Evolutionary conservation across 75 land plant species (phyloP), one percentile per base, ranked within the genome.

Genomic region (Cupressus sempervirens): DNA sequence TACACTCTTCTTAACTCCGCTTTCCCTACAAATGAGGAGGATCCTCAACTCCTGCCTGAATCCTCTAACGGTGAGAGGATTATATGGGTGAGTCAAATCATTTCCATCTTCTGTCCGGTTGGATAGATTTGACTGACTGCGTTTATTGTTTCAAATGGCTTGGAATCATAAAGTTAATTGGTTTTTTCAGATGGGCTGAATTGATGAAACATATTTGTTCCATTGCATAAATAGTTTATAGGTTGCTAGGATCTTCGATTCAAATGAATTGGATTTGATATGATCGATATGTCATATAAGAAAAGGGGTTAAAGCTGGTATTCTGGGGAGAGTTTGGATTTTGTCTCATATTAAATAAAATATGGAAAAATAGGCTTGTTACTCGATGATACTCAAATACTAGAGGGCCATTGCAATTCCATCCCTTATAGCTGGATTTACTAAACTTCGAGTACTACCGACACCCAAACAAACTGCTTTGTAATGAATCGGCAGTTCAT

Each of bases 11-110:
- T 90, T 48, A 83, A 93, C 73, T 85, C 93, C 36, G 84, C 88
- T 84, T 38, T 92, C 11, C 23, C 81, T 5, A 26, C 29, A 45
- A 79, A 45, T 79, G 86, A 46, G 16, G 87, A 76, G 85, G 84
- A 86, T 38, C n/a, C 86, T 30, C 86, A 86, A 73, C 26, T 76
- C 41, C 35, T 76, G 79, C 10, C 79, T 36, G 43, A 38, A 7
- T 81, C 91, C 35, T 81, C 89, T 38, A 87, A 77, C 80, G 73
- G 48, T 9, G 85, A 88, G 43, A 88, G 81, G 46, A 54, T 84
- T n/a, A 88, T 93, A 75, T 91, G 89, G 92, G 93, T 93, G 14
- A 84, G 93, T 38, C 41, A 36, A 18, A 36, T 34, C 10, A 40
- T 11, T 38, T 40, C 20, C 40, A 40, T 40, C 45, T 40, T 76